Evolutionary conservation across 2,329 filamentous ascomycete genomes (phyloP).

Genomic region (Balansia obtecta): DNA sequence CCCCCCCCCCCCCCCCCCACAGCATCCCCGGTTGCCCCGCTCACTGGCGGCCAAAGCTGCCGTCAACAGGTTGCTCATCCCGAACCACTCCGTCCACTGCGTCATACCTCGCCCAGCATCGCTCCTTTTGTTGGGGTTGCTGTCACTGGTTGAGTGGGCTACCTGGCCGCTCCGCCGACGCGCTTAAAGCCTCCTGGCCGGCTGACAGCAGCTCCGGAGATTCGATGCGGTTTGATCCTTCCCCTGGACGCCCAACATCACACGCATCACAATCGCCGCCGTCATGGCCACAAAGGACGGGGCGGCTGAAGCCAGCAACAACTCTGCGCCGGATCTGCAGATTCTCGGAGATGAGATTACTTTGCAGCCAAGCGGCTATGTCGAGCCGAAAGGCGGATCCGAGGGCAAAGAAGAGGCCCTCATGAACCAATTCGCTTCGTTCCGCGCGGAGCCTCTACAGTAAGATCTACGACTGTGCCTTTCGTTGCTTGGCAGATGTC

Average conservation of each 20-base stretch:
- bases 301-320: conserved; percentile 16
- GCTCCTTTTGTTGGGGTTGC: not conserved
- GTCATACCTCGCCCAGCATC: not conserved
- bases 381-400: conserved; percentile 37
- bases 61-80: not conserved
- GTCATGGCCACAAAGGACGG: conserved; percentile 20
- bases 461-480: conserved; percentile 18
- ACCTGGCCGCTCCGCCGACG: not conserved
- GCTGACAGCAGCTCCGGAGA: not conserved
- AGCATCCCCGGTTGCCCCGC: conserved; percentile 1
- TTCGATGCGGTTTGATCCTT: not conserved
- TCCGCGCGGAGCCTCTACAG: conserved; percentile 57
- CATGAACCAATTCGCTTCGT: conserved; percentile 76
- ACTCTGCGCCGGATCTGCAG: conserved; percentile 60
- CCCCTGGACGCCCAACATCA: not conserved
- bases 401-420: conserved; percentile 53
- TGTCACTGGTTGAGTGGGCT: not conserved
- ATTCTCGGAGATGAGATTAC: conserved; percentile 65
- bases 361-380: conserved; percentile 59
- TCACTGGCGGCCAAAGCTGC: not conserved
- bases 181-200: not conserved
- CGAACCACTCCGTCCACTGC: not conserved
- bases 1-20: not conserved
- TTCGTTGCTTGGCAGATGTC: not conserved
- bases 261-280: not conserved